Base-by-base conservation (phyloP, 768 basidiomycete species). In the Lentinula detonsa region DNA sequence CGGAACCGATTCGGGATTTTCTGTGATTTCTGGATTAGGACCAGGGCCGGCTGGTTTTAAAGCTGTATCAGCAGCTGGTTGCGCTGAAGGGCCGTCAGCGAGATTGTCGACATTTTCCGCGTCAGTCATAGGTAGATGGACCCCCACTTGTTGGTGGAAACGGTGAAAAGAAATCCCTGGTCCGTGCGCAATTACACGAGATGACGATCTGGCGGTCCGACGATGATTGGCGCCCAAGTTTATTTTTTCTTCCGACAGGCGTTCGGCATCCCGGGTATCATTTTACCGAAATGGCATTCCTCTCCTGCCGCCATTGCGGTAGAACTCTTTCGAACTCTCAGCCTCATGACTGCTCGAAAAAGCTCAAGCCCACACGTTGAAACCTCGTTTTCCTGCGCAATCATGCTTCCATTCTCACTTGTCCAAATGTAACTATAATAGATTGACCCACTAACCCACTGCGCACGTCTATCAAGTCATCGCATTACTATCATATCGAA, bases 401-500 rank as follows among this genome's bases (percentile, higher is more conserved):
- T 51, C 39, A 54, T 42, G 10, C 53, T 54, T 56, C 55, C 21
- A 56, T 56, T 56, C 40, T 10, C 55, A 56, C 28, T 35, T 11
- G n/a, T 13, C 50, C 33, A 1, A 23, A n/a, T 48, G 46, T 48
- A 48, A 23, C 8, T 48, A 48, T 48, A 9, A 6, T 56, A 28
- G 37, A 56, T 56, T 40, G 31, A 55, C 7, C 11, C 50, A 51
- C 50, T 35, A 42, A 33, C 7, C 33, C 40, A 40, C 55, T 56
- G 40, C 55, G 55, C 55, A 56, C 37, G 18, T 39, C 55, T 43
- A 56, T 56, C 53, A 39, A 55, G 31, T 35, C 33, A 54, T 54
- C 37, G 37, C 37, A 39, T 39, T 39, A 39, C 37, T 39, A 39
- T 39, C 55, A 16, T 18, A 56, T 51, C 37, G 40, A 56, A 40